Percentiles rank a stretch among this genome's conserved stretches.
These are phyloP conservation scores for Eragrostis nindensis DNA, from an alignment of 176 grass and related monocot species.

Conservation along the genomic window DNA sequence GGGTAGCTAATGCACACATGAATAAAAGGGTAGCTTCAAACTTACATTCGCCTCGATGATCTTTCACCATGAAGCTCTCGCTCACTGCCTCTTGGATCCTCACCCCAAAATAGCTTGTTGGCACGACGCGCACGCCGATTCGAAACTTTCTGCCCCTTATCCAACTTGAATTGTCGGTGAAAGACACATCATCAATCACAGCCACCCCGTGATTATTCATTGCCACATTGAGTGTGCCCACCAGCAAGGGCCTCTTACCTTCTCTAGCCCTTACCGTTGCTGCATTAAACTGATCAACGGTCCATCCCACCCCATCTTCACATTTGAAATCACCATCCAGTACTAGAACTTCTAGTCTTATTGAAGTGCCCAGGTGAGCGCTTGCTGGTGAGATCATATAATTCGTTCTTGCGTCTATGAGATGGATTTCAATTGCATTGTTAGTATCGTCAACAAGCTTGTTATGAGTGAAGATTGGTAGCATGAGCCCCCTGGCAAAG, in stretches of 20 bases:
- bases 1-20: not conserved
- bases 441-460: slow-evolving; percentile 23
- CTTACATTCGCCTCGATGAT: slow-evolving; percentile 81
- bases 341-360: slow-evolving; percentile 63
- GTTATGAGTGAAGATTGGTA: slow-evolving; percentile 55
- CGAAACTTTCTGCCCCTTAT: slow-evolving; percentile 58
- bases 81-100: slow-evolving; percentile 67
- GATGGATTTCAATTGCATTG: slow-evolving; percentile 41
- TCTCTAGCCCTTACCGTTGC: slow-evolving; percentile 50
- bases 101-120: not conserved
- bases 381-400: not conserved
- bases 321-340: slow-evolving; percentile 67
- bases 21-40: not conserved
- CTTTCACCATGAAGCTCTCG: slow-evolving; percentile 66
- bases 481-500: slow-evolving; percentile 35
- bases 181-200: slow-evolving; percentile 42
- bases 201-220: slow-evolving; percentile 46
- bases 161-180: slow-evolving; percentile 91
- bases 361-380: not conserved
- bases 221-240: slow-evolving; percentile 36
- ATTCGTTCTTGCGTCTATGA: slow-evolving; percentile 36
- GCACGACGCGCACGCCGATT: slow-evolving; percentile 51
- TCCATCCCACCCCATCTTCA: slow-evolving; percentile 47
- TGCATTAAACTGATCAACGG: slow-evolving; percentile 45
- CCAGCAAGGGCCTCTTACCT: slow-evolving; percentile 59